Percentiles rank a stretch among this genome's conserved stretches.
Conservation (phyloP, 495 filamentous ascomycete species). For the Ramalina peruviana region DNA sequence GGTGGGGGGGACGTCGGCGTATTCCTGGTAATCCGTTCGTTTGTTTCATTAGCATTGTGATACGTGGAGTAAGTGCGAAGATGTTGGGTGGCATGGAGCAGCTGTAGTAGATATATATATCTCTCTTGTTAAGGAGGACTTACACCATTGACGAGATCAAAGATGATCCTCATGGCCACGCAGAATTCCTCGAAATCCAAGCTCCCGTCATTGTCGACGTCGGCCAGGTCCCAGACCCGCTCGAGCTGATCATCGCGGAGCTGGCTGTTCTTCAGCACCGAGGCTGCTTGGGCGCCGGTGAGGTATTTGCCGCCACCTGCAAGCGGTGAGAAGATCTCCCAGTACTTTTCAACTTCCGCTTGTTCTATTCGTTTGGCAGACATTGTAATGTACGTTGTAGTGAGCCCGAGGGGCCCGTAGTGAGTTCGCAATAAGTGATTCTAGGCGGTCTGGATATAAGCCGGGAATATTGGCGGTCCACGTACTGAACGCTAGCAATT, state of each 20-base stretch:
- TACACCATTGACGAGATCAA: slow-evolving; percentile 92
- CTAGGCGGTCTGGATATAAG: too few species aligned
- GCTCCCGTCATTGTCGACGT: slow-evolving; percentile 92
- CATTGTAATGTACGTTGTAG: slow-evolving; percentile 32
- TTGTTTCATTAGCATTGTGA: background rate
- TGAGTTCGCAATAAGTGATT: too few species aligned
- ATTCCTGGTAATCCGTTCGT: slow-evolving; percentile 46
- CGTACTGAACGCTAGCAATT: too few species aligned
- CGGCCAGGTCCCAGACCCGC: slow-evolving; percentile 91
- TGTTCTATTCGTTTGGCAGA: slow-evolving; percentile 76
- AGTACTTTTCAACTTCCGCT: slow-evolving; percentile 94
- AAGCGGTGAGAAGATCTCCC: slow-evolving; percentile 92
- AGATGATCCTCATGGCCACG: slow-evolving; percentile 94
- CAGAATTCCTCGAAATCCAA: slow-evolving; percentile 99
- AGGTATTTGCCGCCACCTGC: slow-evolving; percentile 67
- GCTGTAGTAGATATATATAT: background rate
- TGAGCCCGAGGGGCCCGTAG: too few species aligned
- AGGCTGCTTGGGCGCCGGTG: slow-evolving; percentile 80
- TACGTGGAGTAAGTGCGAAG: background rate
- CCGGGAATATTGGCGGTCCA: too few species aligned
- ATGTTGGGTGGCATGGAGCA: background rate
- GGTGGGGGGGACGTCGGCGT: slow-evolving; percentile 62
- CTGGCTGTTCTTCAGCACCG: slow-evolving; percentile 89
- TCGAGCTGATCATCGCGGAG: slow-evolving; percentile 90
- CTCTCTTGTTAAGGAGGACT: slow-evolving; percentile 17